A percentile compares a stretch with the other conserved stretches of the same genome.
Evolutionary conservation across 176 grass and related monocot genomes (phyloP).

Genomic region (Pontederia crassipes): DNA sequence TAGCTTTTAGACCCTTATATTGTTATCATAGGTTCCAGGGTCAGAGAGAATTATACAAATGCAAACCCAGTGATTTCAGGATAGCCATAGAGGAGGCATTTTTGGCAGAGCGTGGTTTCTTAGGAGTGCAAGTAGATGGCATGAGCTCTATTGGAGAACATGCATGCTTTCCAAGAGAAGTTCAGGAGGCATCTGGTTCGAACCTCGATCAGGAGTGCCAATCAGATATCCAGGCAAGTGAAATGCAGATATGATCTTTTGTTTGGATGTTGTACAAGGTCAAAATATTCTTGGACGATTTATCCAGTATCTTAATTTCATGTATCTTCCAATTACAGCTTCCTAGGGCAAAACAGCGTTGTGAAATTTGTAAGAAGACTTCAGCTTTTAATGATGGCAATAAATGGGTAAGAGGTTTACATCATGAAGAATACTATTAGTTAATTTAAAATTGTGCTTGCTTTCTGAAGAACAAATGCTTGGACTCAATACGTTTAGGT

Average conservation of each 20-base stretch:
- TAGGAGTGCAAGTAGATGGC: constrained; percentile 40
- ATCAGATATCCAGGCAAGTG: constrained; percentile 53
- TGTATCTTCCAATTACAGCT: constrained; percentile 44
- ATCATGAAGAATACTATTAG: background rate
- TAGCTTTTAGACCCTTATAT: constrained; percentile 1
- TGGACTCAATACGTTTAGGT: constrained; percentile 29
- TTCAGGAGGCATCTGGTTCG: constrained; percentile 57
- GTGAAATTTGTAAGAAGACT: constrained; percentile 87
- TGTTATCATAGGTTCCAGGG: constrained; percentile 71
- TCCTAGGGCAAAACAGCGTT: constrained; percentile 44
- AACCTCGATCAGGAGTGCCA: constrained; percentile 68
- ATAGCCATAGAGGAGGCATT: constrained; percentile 86
- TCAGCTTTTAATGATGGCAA: constrained; percentile 32
- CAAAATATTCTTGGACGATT: constrained; percentile 1
- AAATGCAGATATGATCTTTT: background rate
- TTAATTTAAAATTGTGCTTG: constrained; percentile 3
- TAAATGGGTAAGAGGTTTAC: constrained; percentile 64
- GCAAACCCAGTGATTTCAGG: constrained; percentile 64
- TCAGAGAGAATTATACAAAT: constrained; percentile 56
- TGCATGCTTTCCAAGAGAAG: constrained; percentile 38
- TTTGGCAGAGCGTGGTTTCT: constrained; percentile 85
- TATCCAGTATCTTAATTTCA: constrained; percentile 14
- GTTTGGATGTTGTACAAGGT: background rate
- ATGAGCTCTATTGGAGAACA: constrained; percentile 39
- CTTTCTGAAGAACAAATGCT: constrained; percentile 8